Percentiles rank a stretch among this genome's conserved stretches.
phyloP scores from a whole-genome alignment of 257 asterid genomes.

The Scutellaria baicalensis region DNA sequence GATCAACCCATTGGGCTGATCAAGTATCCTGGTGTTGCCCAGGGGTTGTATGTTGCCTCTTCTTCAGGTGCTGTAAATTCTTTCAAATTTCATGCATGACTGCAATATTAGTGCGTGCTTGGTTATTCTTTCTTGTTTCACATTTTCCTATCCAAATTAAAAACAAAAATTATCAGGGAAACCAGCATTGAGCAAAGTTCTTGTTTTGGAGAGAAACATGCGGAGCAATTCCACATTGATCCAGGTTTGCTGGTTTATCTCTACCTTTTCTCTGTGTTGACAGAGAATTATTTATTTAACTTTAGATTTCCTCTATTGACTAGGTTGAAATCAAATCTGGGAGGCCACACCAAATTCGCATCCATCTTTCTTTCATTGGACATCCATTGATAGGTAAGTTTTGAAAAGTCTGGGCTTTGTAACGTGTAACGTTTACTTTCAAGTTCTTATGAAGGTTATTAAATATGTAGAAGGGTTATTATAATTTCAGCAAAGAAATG shows the following conservation, averaged over 20 bases:
- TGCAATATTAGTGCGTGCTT: not conserved
- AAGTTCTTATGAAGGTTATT: not conserved
- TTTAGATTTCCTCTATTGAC: constrained; percentile 11
- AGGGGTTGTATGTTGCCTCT: constrained; percentile 92
- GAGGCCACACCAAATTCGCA: constrained; percentile 97
- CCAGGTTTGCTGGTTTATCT: constrained; percentile 49
- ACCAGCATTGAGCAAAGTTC: constrained; percentile 76
- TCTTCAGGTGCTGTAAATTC: constrained; percentile 52
- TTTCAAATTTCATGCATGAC: not conserved
- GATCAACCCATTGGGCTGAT: constrained; percentile 90
- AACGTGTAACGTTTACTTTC: not conserved
- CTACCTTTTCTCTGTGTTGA: not conserved
- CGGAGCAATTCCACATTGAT: constrained; percentile 58
- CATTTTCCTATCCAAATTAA: constrained; percentile 9
- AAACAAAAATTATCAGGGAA: constrained; percentile 54
- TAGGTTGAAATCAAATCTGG: constrained; percentile 95
- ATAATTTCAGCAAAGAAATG: not conserved
- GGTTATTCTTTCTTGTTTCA: not conserved
- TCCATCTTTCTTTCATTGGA: constrained; percentile 85
- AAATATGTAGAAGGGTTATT: not conserved
- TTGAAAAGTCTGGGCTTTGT: not conserved
- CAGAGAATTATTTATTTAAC: not conserved
- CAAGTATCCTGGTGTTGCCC: constrained; percentile 89
- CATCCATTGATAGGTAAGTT: constrained; percentile 73
- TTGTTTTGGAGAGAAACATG: constrained; percentile 64